Evolutionary conservation across 306 rosid genomes (phyloP), one percentile per base, ranked within the genome.

Genomic region (Dryas alaskensis): DNA sequence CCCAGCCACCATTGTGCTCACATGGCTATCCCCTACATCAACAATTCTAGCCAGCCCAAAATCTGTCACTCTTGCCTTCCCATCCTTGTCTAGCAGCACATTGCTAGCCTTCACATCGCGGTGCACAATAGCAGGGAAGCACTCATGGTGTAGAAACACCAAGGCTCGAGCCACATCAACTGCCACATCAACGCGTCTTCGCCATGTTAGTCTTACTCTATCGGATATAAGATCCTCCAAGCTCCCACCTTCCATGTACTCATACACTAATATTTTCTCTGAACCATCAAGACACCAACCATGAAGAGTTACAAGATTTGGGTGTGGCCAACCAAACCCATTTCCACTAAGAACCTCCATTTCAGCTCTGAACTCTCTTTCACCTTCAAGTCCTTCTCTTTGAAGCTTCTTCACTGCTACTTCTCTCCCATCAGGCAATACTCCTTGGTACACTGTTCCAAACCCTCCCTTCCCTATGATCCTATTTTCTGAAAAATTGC

Each of bases 61-160:
- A 68, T 95, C 99, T n/a, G 96, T 92, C 0, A 95, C 97, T 54
- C 86, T 80, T 6, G 97, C 99, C 69, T 81, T 90, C 10, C 98
- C 93, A 31, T 84, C 89, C 52, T 70, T 87, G n/a, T 88, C 97
- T 12, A 95, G 81, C 72, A 95, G 42, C 74, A 95, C 98, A 72
- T 95, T 95, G 70, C 96, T 90, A 0, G 99, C 97, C 65, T 95
- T 95, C 48, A 95, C 98, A 50, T 95, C 99, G 25, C 98, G 92
- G 74, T 95, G 99, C 46, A 95, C 92, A 8, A 95, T 77, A 0
- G 97, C 53, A 69, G 92, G 97, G 70, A 76, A 82, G 51, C 99
- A 92, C 70, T 90, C 98, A 1, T 95, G 98, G 82, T 95, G 99
- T 14, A 90, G 85, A 78, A 84, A 95, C 45, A 92, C 74, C 22